Conservation (phyloP, 495 filamentous ascomycete genomes). For the Penicillium antarcticum region DNA sequence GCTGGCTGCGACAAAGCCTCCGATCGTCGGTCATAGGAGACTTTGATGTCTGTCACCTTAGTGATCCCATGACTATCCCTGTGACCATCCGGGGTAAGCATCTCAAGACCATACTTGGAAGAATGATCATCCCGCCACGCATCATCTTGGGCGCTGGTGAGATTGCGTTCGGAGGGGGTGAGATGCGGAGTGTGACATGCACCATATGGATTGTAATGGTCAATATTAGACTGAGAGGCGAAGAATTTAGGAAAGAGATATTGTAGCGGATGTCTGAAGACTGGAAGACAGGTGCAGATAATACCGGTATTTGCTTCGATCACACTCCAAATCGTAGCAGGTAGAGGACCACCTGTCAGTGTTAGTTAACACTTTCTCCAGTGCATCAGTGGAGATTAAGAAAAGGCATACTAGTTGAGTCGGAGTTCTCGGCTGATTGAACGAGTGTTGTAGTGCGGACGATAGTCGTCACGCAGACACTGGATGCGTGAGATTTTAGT, state of each 20-base stretch:
- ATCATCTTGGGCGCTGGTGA: neutral
- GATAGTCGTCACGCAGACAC: slow-evolving; percentile 22
- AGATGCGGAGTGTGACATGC: neutral
- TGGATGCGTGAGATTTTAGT: neutral
- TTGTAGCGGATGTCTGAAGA: slow-evolving; percentile 33
- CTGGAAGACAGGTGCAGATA: slow-evolving; percentile 23
- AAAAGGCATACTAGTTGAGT: slow-evolving; percentile 17
- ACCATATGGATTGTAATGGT: neutral
- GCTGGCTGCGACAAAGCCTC: neutral
- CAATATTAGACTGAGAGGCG: neutral
- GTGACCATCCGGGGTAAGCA: neutral
- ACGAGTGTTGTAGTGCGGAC: slow-evolving; percentile 24
- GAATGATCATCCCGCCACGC: neutral
- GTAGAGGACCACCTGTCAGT: slow-evolving; percentile 12
- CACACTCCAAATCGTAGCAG: slow-evolving; percentile 21
- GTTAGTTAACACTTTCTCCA: slow-evolving; percentile 12
- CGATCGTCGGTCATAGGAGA: neutral
- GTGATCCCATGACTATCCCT: neutral
- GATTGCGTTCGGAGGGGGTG: neutral
- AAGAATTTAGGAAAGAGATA: slow-evolving; percentile 25
- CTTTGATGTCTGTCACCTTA: neutral
- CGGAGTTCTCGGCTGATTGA: slow-evolving; percentile 19
- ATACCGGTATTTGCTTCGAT: slow-evolving; percentile 23
- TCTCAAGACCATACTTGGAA: neutral
- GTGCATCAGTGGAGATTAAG: slow-evolving; percentile 5